Evolutionary conservation across 371 early-diverging fungal genomes (phyloP).

Genomic region (Mortierella polycephala): DNA sequence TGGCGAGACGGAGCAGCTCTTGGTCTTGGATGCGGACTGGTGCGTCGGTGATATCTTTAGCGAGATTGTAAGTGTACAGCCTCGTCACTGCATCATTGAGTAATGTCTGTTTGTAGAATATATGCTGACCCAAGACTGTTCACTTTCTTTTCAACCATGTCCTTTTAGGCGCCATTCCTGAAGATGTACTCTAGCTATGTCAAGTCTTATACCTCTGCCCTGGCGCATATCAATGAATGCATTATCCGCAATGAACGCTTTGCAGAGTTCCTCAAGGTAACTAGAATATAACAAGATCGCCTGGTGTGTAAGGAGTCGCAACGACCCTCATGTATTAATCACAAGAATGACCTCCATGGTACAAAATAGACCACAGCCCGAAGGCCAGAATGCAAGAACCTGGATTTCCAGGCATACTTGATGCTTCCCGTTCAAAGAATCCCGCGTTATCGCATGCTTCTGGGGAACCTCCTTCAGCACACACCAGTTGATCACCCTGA

Average conservation of each 20-base stretch:
- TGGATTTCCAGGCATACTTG: constrained; percentile 80
- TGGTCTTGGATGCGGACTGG: constrained; percentile 62
- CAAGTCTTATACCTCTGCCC: constrained; percentile 56
- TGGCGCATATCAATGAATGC: constrained; percentile 53
- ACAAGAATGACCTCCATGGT: too few relatives aligned
- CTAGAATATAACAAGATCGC: not conserved
- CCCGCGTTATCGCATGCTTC: constrained; percentile 82
- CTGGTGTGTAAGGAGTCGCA: too few relatives aligned
- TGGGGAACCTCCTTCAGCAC: constrained; percentile 72
- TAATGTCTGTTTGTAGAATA: not conserved
- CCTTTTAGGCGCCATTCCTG: constrained; percentile 65
- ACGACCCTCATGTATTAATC: too few relatives aligned
- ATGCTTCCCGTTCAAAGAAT: constrained; percentile 88
- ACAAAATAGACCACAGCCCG: constrained; percentile 47
- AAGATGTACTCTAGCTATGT: constrained; percentile 78
- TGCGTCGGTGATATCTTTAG: constrained; percentile 77
- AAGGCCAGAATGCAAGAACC: constrained; percentile 62
- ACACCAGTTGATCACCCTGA: constrained; percentile 76
- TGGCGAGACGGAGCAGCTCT: constrained; percentile 34
- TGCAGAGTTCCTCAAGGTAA: constrained; percentile 58
- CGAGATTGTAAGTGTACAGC: constrained; percentile 57
- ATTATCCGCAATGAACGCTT: constrained; percentile 55
- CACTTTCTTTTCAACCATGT: not conserved
- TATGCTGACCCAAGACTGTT: not conserved
- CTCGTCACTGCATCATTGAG: not conserved